phyloP scores from a whole-genome alignment of 768 basidiomycete species.

The Termitomyces sp. region DNA sequence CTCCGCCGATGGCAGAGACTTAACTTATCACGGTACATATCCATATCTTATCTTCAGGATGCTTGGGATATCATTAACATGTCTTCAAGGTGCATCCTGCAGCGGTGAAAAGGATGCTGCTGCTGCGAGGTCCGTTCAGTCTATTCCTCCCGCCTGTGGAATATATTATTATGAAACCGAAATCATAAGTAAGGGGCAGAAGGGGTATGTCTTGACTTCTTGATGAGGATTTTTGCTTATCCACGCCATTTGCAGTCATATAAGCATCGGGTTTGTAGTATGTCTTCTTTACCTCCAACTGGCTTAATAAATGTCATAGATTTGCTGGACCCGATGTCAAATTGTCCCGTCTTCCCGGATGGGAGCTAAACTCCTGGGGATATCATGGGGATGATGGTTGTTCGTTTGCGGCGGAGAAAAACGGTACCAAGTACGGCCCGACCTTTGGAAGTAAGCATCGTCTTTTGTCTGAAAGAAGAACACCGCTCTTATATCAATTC shows the following conservation, averaged over 20 bases:
- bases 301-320: constrained; percentile 29
- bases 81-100: constrained; percentile 39
- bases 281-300: not conserved
- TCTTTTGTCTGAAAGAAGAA: not conserved
- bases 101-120: constrained; percentile 80
- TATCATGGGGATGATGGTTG: constrained; percentile 90
- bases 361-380: constrained; percentile 85
- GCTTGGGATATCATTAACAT: not conserved
- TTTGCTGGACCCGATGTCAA: constrained; percentile 64
- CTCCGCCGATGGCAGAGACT: constrained; percentile 66
- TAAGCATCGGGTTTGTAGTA: constrained; percentile 68
- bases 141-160: constrained; percentile 82
- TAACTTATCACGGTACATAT: constrained; percentile 60
- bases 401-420: constrained; percentile 69
- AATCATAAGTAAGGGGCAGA: constrained; percentile 72
- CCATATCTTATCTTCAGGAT: too few relatives aligned
- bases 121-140: constrained; percentile 69
- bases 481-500: constrained; percentile 7
- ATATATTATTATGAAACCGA: constrained; percentile 95
- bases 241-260: constrained; percentile 44
- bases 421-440: constrained; percentile 69
- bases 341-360: constrained; percentile 76
- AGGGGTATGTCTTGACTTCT: constrained; percentile 51
- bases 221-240: constrained; percentile 8
- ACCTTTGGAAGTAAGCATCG: constrained; percentile 68